These are phyloP conservation scores for Pyrenophora graminea DNA, from an alignment of 2,329 filamentous ascomycete species.

Conservation along the genomic window DNA sequence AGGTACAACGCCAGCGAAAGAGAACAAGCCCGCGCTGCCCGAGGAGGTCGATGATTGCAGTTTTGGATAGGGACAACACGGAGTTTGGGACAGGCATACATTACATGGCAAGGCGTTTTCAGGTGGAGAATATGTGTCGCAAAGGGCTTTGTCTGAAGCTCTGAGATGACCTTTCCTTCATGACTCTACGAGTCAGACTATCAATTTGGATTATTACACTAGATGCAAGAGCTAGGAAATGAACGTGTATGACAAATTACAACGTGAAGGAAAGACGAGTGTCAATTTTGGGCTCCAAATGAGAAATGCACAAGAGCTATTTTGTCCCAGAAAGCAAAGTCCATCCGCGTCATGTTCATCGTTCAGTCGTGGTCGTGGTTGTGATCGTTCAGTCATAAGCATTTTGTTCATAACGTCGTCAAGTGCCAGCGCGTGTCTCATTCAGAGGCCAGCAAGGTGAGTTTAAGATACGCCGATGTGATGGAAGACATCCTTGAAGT, in stretches of 20 bases:
- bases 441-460: neutral
- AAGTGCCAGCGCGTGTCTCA: neutral
- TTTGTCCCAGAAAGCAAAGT: conserved; percentile 37
- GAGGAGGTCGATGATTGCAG: conserved; percentile 24
- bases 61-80: conserved; percentile 7
- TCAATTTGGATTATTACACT: conserved; percentile 2
- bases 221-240: neutral
- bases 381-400: conserved; percentile 30
- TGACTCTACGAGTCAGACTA: neutral
- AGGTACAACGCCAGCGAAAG: conserved; percentile 46
- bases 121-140: conserved; percentile 5
- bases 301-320: conserved; percentile 29
- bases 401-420: conserved; percentile 18
- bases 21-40: conserved; percentile 39
- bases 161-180: too few relatives aligned
- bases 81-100: conserved; percentile 21
- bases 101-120: conserved; percentile 25
- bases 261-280: neutral
- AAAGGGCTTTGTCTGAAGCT: conserved; percentile 2
- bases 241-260: neutral
- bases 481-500: conserved; percentile 41
- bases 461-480: conserved; percentile 23
- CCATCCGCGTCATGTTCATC: conserved; percentile 30
- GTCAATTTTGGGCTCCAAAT: conserved; percentile 11
- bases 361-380: conserved; percentile 15